Percentiles rank a stretch among this genome's conserved stretches.
Conservation (phyloP, 2,329 filamentous ascomycete genomes). For the Xylaria sp. region DNA sequence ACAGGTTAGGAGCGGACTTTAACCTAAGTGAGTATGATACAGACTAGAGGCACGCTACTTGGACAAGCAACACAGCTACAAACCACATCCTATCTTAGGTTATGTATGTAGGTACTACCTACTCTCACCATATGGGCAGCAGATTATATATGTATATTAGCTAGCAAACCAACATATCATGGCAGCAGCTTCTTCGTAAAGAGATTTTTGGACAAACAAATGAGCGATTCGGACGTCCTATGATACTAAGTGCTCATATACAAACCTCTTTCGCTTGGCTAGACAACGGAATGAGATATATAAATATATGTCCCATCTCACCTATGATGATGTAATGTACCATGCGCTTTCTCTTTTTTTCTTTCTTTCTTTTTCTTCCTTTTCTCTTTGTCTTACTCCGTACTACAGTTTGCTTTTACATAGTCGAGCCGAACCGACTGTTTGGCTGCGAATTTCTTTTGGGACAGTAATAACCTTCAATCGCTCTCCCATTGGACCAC, state of each 20-base stretch:
- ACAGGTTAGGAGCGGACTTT: neutral
- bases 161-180: neutral
- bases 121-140: neutral
- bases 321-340: neutral
- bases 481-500: conserved; percentile 13
- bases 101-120: neutral
- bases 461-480: conserved; percentile 10
- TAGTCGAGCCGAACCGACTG: neutral
- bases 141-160: too few species aligned
- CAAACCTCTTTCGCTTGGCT: too few species aligned
- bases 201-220: neutral
- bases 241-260: too few species aligned
- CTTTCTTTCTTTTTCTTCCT: neutral
- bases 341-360: neutral
- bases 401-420: neutral
- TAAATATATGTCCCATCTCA: neutral
- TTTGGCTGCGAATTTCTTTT: neutral
- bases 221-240: neutral
- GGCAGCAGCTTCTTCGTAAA: neutral
- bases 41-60: neutral
- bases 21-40: too few species aligned
- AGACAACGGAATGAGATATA: too few species aligned
- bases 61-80: neutral
- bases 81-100: neutral
- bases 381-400: neutral